Percentiles rank a stretch among this genome's conserved stretches.
Conservation (phyloP, 179 eudicot species). For the Vitellaria paradoxa region DNA sequence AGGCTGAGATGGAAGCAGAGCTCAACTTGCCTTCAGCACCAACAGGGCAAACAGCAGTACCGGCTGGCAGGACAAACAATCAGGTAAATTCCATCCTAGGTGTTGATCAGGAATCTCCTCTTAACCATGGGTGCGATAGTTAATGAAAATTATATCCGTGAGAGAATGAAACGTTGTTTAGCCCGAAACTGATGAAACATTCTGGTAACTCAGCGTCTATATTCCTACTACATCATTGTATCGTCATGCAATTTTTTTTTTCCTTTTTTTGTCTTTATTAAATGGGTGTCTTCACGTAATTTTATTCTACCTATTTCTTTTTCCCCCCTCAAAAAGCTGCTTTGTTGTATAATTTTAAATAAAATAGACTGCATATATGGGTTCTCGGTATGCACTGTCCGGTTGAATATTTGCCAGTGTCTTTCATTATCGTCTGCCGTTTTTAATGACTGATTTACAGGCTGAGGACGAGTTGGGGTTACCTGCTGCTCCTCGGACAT, state of each 20-base stretch:
- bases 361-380: not conserved
- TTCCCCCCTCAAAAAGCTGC: not conserved
- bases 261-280: not conserved
- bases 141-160: not conserved
- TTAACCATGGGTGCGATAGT: not conserved
- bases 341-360: not conserved
- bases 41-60: conserved; percentile 53
- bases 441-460: conserved; percentile 35
- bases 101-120: not conserved
- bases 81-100: conserved; percentile 69
- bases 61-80: conserved; percentile 52
- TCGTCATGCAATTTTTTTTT: not conserved
- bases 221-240: not conserved
- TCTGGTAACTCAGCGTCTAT: not conserved
- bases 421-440: not conserved
- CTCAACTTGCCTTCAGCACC: conserved; percentile 95
- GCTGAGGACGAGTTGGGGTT: conserved; percentile 77
- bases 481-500: conserved; percentile 81
- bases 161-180: not conserved
- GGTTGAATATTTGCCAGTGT: not conserved
- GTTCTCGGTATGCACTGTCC: too few relatives aligned
- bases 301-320: not conserved
- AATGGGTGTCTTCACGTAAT: not conserved
- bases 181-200: not conserved
- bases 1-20: conserved; percentile 69